These are phyloP conservation scores for Podospora fimiseda DNA, from an alignment of 495 filamentous ascomycete genomes.

Conservation along the genomic window DNA sequence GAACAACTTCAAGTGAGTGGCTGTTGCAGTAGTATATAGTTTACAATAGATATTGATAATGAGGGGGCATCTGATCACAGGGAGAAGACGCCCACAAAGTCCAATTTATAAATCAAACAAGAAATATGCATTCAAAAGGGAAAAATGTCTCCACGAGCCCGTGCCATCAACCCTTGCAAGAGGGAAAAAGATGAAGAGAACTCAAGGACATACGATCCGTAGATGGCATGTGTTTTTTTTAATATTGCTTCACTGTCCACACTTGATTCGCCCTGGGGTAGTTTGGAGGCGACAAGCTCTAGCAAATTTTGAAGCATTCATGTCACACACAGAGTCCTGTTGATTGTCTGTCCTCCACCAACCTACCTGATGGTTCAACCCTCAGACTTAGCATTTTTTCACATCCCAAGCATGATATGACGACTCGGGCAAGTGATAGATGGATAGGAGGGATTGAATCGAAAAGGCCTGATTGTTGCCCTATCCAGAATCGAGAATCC, in stretches of 20 bases:
- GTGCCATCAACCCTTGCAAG: constrained; percentile 13
- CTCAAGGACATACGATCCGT: constrained; percentile 17
- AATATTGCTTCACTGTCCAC: constrained; percentile 51
- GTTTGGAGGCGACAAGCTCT: constrained; percentile 45
- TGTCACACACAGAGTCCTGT: too few relatives aligned
- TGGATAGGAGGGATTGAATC: too few relatives aligned
- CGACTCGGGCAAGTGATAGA: too few relatives aligned
- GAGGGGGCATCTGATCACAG: background rate
- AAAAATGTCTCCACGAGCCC: constrained; percentile 18
- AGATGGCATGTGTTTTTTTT: constrained; percentile 18
- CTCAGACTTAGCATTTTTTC: too few relatives aligned
- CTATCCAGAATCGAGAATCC: background rate
- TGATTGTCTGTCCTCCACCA: too few relatives aligned
- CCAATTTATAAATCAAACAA: background rate
- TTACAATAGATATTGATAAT: background rate
- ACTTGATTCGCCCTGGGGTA: constrained; percentile 41
- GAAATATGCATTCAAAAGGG: background rate
- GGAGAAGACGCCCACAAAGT: background rate
- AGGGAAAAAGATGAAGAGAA: constrained; percentile 18
- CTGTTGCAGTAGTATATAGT: background rate
- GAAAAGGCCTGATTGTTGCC: too few relatives aligned
- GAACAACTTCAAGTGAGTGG: constrained; percentile 67
- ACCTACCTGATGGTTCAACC: background rate
- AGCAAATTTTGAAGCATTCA: constrained; percentile 41
- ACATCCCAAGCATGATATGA: too few relatives aligned